phyloP scores from a whole-genome alignment of 192 early-diverging fungal genomes.

The Rhizoclosmatium sp. region DNA sequence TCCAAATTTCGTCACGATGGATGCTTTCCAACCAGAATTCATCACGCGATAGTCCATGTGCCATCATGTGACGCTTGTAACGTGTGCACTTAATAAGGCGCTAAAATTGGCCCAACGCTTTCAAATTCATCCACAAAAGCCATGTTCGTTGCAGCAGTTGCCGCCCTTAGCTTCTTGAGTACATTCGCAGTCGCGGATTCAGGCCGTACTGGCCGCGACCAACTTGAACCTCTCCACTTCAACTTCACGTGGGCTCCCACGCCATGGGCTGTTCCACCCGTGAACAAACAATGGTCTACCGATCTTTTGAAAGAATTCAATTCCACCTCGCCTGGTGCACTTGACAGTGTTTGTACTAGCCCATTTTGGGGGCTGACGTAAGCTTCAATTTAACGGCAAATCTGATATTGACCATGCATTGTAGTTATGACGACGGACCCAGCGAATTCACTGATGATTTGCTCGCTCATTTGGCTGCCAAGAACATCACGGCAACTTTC shows the following conservation, averaged over 20 bases:
- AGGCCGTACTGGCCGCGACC: too few relatives aligned
- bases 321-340: background rate
- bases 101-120: too few relatives aligned
- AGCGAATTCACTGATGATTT: slow-evolving; percentile 55
- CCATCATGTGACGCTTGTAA: too few relatives aligned
- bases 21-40: too few relatives aligned
- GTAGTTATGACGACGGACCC: slow-evolving; percentile 49
- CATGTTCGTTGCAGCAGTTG: too few relatives aligned
- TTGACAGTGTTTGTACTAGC: background rate
- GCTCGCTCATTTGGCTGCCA: slow-evolving; percentile 53
- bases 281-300: background rate
- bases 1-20: too few relatives aligned
- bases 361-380: background rate
- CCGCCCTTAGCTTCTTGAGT: too few relatives aligned
- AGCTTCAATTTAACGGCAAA: background rate
- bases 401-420: background rate
- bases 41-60: too few relatives aligned
- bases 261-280: background rate
- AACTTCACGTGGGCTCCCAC: background rate
- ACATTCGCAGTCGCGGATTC: background rate
- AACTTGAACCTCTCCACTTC: background rate
- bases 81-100: too few relatives aligned
- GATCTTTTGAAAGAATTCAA: background rate
- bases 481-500: slow-evolving; percentile 72
- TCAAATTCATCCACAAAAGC: too few relatives aligned